phyloP scores from a whole-genome alignment of 305 asterid species.

The Salvia sclarea region DNA sequence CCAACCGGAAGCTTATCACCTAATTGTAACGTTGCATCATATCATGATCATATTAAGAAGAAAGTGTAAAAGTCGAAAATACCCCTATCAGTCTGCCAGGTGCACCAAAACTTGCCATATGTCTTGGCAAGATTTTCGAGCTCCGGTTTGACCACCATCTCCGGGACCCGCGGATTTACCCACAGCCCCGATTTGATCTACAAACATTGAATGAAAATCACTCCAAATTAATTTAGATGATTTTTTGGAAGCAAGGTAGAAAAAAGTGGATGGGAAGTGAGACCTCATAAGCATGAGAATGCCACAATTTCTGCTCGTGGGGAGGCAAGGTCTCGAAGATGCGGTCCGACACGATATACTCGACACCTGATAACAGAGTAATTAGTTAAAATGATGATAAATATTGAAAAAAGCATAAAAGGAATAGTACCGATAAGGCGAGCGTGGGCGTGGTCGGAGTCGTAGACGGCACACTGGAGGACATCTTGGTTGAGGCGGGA shows the following conservation, averaged over 20 bases:
- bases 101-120: slow-evolving; percentile 89
- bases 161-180: slow-evolving; percentile 75
- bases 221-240: too few species aligned
- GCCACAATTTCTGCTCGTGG: slow-evolving; percentile 88
- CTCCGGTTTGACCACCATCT: slow-evolving; percentile 50
- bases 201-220: not conserved
- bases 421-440: too few species aligned
- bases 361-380: too few species aligned
- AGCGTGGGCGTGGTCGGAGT: slow-evolving; percentile 52
- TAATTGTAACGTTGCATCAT: not conserved
- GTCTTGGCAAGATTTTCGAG: slow-evolving; percentile 54
- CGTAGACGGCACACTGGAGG: slow-evolving; percentile 88
- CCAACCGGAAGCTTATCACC: slow-evolving; percentile 79
- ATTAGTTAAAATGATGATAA: too few species aligned
- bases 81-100: slow-evolving; percentile 89
- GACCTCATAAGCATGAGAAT: slow-evolving; percentile 69
- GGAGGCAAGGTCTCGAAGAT: slow-evolving; percentile 56
- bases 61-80: not conserved
- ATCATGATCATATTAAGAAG: too few species aligned
- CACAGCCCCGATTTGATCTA: slow-evolving; percentile 70
- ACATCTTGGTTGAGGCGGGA: slow-evolving; percentile 65
- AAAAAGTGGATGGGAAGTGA: too few species aligned
- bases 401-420: too few species aligned
- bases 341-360: slow-evolving; percentile 62
- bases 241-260: too few species aligned